Evolutionary conservation across 371 early-diverging fungal genomes (phyloP).

Genomic region (Chytridium lagenaria): DNA sequence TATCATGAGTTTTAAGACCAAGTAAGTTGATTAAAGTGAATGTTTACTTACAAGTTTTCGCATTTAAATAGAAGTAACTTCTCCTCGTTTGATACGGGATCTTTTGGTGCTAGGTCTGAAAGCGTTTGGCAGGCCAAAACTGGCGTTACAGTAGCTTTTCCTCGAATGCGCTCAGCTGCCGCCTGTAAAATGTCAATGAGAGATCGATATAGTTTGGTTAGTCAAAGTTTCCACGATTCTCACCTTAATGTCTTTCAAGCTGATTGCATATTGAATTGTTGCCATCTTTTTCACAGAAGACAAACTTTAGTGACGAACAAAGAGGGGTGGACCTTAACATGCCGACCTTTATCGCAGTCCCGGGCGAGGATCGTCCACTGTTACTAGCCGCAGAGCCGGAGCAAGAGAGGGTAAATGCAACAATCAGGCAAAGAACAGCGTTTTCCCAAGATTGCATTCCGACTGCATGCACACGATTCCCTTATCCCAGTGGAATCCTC

Average conservation of each 20-base stretch:
- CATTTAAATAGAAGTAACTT: constrained; percentile 61
- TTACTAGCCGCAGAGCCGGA: too few species aligned
- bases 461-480: too few species aligned
- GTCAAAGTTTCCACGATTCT: background rate
- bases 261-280: background rate
- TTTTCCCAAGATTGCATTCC: too few species aligned
- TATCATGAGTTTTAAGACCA: background rate
- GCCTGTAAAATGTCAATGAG: constrained; percentile 24
- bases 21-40: background rate
- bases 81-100: background rate
- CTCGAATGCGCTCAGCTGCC: constrained; percentile 54
- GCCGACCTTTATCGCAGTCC: background rate
- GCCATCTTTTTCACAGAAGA: background rate
- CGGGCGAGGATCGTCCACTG: background rate
- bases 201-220: background rate
- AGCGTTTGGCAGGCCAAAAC: constrained; percentile 55
- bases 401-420: too few species aligned
- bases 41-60: constrained; percentile 56
- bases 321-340: too few species aligned
- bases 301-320: too few species aligned
- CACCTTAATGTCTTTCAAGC: background rate
- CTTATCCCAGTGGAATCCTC: too few species aligned
- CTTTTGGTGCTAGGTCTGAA: constrained; percentile 32
- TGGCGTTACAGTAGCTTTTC: constrained; percentile 57
- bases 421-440: too few species aligned